These are phyloP conservation scores for Dryas octopetala DNA, from an alignment of 306 rosid genomes.

Conservation along the genomic window DNA sequence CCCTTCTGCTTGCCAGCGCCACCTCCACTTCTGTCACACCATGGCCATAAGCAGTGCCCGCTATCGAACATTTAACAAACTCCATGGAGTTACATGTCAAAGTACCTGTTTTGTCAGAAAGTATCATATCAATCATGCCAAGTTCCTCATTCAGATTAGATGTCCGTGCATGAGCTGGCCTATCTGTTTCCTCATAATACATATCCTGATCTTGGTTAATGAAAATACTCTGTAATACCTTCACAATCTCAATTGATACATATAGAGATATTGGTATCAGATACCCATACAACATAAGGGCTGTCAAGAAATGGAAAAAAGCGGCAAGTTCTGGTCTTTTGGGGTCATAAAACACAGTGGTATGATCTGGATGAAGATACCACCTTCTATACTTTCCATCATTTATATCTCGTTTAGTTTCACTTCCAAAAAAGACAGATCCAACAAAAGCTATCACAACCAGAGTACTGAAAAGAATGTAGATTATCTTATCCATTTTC, in stretches of 20 bases:
- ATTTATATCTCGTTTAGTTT: slow-evolving; percentile 49
- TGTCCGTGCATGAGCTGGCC: slow-evolving; percentile 79
- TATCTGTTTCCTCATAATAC: slow-evolving; percentile 71
- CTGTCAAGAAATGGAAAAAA: slow-evolving; percentile 73
- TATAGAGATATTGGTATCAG: slow-evolving; percentile 85
- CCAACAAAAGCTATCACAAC: slow-evolving; percentile 67
- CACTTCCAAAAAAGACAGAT: slow-evolving; percentile 59
- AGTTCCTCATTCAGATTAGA: slow-evolving; percentile 93
- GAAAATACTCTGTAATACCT: slow-evolving; percentile 80
- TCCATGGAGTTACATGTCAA: slow-evolving; percentile 95
- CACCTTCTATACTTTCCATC: slow-evolving; percentile 54
- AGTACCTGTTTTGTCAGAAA: slow-evolving; percentile 91
- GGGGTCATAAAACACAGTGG: slow-evolving; percentile 59
- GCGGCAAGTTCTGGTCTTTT: slow-evolving; percentile 53
- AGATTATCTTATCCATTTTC: slow-evolving; percentile 84
- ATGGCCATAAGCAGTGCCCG: slow-evolving; percentile 70
- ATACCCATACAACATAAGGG: slow-evolving; percentile 88
- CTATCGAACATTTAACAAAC: slow-evolving; percentile 80
- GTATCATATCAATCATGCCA: slow-evolving; percentile 78
- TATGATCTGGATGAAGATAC: slow-evolving; percentile 70
- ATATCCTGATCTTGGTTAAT: slow-evolving; percentile 80
- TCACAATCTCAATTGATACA: slow-evolving; percentile 88
- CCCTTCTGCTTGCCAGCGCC: slow-evolving; percentile 48
- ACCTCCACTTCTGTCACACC: slow-evolving; percentile 79
- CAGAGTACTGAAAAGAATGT: slow-evolving; percentile 71